These are phyloP conservation scores for Citrus mangshanensis DNA, from an alignment of 345 rosid genomes.

Conservation along the genomic window DNA sequence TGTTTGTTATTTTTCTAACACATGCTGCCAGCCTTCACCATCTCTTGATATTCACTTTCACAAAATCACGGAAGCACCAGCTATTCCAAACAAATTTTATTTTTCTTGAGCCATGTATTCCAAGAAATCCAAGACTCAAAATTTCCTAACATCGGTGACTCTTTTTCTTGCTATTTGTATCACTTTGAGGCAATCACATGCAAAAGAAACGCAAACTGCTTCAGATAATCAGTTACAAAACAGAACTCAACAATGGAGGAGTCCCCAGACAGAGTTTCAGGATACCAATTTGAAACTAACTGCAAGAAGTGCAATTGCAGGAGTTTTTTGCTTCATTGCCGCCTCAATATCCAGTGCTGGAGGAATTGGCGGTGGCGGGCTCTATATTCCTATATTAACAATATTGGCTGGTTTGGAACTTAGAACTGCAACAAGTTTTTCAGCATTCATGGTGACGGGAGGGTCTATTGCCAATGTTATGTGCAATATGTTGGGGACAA, in stretches of 20 bases:
- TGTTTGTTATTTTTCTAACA: not conserved
- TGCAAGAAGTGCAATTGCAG: slow-evolving; percentile 43
- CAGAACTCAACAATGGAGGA: slow-evolving; percentile 37
- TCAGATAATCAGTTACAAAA: slow-evolving; percentile 15
- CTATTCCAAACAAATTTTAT: not conserved
- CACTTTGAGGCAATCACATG: slow-evolving; percentile 24
- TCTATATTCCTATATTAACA: slow-evolving; percentile 73
- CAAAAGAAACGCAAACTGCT: slow-evolving; percentile 17
- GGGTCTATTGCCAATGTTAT: slow-evolving; percentile 78
- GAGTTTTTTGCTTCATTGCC: slow-evolving; percentile 59
- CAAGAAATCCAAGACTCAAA: slow-evolving; percentile 17
- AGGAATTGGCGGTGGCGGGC: slow-evolving; percentile 90
- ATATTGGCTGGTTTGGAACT: slow-evolving; percentile 70
- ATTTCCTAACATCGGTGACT: slow-evolving; percentile 6
- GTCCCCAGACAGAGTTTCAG: slow-evolving; percentile 22
- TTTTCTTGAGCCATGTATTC: not conserved
- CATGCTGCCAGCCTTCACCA: not conserved
- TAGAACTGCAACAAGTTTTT: slow-evolving; percentile 72
- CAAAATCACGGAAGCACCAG: not conserved
- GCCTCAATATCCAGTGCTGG: slow-evolving; percentile 88
- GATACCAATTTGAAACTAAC: slow-evolving; percentile 32
- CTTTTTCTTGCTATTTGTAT: slow-evolving; percentile 25
- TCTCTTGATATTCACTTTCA: not conserved
- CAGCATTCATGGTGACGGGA: slow-evolving; percentile 94
- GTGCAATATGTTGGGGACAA: slow-evolving; percentile 37